Evolutionary conservation across 345 rosid genomes (phyloP), one percentile per base, ranked within the genome.

Genomic region (Physaria fendleri): DNA sequence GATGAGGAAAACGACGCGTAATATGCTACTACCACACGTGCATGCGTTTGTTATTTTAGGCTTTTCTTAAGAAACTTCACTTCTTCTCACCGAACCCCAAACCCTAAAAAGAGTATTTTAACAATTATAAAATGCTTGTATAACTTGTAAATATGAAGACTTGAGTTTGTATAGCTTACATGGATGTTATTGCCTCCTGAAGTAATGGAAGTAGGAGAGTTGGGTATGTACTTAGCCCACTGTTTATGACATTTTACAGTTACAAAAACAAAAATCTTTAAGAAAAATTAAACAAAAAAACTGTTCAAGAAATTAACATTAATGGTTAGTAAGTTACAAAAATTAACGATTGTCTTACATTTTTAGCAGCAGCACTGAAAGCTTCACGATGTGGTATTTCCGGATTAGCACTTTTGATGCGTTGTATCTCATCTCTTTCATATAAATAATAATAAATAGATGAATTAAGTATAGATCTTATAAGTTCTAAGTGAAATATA

Each of bases 171-270:
- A 46, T 47, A 39, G 53, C 85, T 79, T 76, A 82, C 88, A 33
- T 47, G 65, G 78, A 63, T 78, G 42, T 25, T 56, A 64, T 34
- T 71, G 78, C 76, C 72, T 62, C 86, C 85, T 6, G 90, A 80
- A 68, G 73, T 57, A 10, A 52, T 14, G 66, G 71, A 64, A 65
- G 95, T 52, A 34, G 87, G 74, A 15, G 98, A 77, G 44, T 80
- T 80, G 62, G 98, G 98, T 46, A 88, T 72, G 78, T 88, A 88
- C 85, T 93, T 85, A 34, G 98, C 93, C 96, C 96, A 88, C 98
- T 91, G 60, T 51, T 69, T 35, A 17, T 37, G 10, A 69, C 44
- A 45, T 24, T 1, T 25, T 38, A 18, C 8, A 50, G 1, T 7
- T 9, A 23, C 52, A 62, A 16, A 20, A 34, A 21, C 22, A 30